phyloP scores from a whole-genome alignment of 352 stramenopile genomes.

The Globisporangium splendens region DNA sequence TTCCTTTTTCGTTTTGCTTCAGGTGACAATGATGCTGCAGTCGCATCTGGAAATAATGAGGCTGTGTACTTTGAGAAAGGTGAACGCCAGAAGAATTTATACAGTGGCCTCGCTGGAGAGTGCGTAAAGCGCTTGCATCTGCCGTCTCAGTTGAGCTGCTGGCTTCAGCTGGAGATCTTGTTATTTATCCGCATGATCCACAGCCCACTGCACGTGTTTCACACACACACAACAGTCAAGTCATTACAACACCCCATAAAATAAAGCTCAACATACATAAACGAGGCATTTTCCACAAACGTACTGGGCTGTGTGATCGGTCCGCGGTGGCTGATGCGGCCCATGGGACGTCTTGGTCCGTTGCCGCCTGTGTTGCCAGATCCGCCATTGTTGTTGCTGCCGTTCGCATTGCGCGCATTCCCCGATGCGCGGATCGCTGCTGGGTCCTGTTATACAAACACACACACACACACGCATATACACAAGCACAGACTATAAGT shows the following conservation, averaged over 20 bases:
- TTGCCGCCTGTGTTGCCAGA: constrained; percentile 8
- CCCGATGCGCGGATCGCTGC: constrained; percentile 24
- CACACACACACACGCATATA: too few species aligned
- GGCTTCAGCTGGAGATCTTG: neutral
- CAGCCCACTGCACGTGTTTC: constrained; percentile 33
- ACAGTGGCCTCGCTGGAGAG: too few species aligned
- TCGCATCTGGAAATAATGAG: constrained; percentile 3
- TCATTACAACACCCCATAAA: neutral
- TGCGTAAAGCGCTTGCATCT: too few species aligned
- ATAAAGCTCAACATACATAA: neutral
- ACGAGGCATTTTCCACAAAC: constrained; percentile 2
- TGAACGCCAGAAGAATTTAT: too few species aligned
- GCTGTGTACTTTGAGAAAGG: too few species aligned
- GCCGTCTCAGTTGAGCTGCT: neutral
- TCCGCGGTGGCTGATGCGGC: constrained; percentile 41
- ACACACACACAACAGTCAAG: neutral
- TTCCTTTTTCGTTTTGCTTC: constrained; percentile 6
- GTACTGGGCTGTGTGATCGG: constrained; percentile 61
- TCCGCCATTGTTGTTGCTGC: constrained; percentile 2
- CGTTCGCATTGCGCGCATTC: constrained; percentile 6
- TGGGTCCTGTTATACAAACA: too few species aligned
- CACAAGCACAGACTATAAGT: too few species aligned
- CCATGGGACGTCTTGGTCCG: constrained; percentile 52
- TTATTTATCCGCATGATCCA: constrained; percentile 43
- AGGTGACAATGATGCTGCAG: neutral